Evolutionary conservation across 106 monocot species (phyloP), one percentile per base, ranked within the genome.

Genomic region (Cymbidium sinense): DNA sequence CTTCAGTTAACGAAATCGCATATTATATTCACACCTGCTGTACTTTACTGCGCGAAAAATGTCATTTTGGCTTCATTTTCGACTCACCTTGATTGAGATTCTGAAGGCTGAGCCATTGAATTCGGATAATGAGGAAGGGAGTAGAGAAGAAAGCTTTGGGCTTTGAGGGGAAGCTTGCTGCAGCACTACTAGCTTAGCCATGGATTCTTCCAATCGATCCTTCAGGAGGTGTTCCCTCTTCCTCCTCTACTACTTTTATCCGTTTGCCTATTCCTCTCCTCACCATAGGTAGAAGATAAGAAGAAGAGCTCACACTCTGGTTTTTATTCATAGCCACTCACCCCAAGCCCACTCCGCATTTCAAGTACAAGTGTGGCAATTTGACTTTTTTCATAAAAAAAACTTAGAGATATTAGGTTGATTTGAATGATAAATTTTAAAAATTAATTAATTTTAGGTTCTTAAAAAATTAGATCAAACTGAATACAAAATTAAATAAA

Each of bases 101-200:
- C 80, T 88, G 71, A 94, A 77, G 28, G 80, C 43, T 69, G 85
- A 65, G 52, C 96, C 94, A 86, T 84, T 83, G 90, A 98, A 92
- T 33, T 92, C 91, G 35, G 96, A 98, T 43, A 91, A 71, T 23
- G 91, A 90, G 43, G 94, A 94, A 76, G 83, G 84, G 47, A 88
- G 79, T 17, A 93, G 82, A 13, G 79, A 70, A 69, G 85, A 84
- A n/a, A 73, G 31, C 77, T 64, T 72, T 2, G 84, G 55, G 52
- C 62, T 74, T 4, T 74, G 83, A 74, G 39, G 44, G 52, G 76
- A 80, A n/a, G 79, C 77, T 37, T 88, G 87, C 33, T 84, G 93
- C 70, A 84, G 12, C 18, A 78, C 70, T 69, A 78, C 86, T 41
- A 83, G 30, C 70, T 80, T 78, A 34, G 84, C 82, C 85, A 87